Evolutionary conservation across 2,329 filamentous ascomycete species (phyloP).

Genomic region (Exophiala viscosa): DNA sequence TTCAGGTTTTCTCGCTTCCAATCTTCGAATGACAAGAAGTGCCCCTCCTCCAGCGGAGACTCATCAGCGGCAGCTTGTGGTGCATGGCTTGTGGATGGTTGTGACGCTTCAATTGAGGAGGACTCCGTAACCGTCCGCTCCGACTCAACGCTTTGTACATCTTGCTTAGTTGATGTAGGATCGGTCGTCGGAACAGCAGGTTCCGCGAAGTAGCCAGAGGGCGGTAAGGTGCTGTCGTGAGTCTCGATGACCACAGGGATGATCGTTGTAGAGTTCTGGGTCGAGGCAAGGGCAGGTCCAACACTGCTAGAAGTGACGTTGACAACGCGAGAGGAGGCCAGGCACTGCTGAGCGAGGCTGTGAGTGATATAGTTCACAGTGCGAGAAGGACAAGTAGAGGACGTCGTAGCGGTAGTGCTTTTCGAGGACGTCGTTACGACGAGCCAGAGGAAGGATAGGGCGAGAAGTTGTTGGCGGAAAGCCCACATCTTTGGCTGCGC

Average conservation of each 20-base stretch:
- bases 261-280: neutral
- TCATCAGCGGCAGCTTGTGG: slow-evolving; percentile 50
- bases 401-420: neutral
- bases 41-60: slow-evolving; percentile 66
- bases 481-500: slow-evolving; percentile 10
- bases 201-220: neutral
- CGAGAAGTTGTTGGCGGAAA: neutral
- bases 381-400: slow-evolving; percentile 47
- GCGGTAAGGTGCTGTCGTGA: neutral
- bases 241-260: neutral
- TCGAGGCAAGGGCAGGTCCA: slow-evolving; percentile 2
- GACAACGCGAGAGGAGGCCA: slow-evolving; percentile 48
- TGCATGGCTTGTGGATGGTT: neutral
- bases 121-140: neutral
- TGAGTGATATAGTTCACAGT: slow-evolving; percentile 82
- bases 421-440: slow-evolving; percentile 3
- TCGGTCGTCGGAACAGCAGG: neutral
- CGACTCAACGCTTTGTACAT: neutral
- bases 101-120: neutral
- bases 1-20: slow-evolving; percentile 95
- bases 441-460: slow-evolving; percentile 4
- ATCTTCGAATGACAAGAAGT: slow-evolving; percentile 95
- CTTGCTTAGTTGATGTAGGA: too few relatives aligned
- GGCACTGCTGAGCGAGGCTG: slow-evolving; percentile 70
- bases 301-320: slow-evolving; percentile 17